phyloP scores from a whole-genome alignment of 108 stramenopile species.

The Seminavis robusta region DNA sequence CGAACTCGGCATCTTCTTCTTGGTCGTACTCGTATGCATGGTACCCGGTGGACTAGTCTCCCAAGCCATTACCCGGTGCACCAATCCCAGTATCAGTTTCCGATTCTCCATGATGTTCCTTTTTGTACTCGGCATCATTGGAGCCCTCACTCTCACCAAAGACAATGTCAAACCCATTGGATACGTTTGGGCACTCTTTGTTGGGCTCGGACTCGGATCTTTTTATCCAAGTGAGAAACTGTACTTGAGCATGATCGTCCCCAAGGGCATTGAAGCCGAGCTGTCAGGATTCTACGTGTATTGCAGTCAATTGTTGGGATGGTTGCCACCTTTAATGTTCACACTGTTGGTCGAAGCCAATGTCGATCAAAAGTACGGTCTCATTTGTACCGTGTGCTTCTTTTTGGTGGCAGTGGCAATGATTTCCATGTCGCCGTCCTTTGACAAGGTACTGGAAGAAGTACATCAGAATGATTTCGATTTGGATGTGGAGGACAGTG shows the following conservation, averaged over 20 bases:
- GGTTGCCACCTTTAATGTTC: conserved; percentile 72
- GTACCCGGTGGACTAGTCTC: too few relatives aligned
- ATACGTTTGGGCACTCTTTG: conserved; percentile 35
- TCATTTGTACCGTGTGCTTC: too few relatives aligned
- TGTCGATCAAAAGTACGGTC: too few relatives aligned
- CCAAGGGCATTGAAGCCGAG: conserved; percentile 54
- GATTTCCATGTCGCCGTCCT: too few relatives aligned
- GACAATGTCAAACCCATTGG: conserved; percentile 1
- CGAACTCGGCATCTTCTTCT: conserved; percentile 56
- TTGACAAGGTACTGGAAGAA: too few relatives aligned
- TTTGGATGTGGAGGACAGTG: too few relatives aligned
- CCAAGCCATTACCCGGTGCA: too few relatives aligned
- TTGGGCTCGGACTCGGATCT: conserved; percentile 44
- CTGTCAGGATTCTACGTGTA: conserved; percentile 43
- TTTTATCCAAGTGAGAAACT: conserved; percentile 64
- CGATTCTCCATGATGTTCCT: too few relatives aligned
- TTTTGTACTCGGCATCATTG: too few relatives aligned
- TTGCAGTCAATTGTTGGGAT: conserved; percentile 38
- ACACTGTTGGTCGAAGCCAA: conserved; percentile 66
- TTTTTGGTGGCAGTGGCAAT: too few relatives aligned
- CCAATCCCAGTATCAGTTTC: too few relatives aligned
- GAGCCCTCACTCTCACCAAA: not conserved
- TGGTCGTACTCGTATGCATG: conserved; percentile 25
- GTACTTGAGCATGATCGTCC: conserved; percentile 45
- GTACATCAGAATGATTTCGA: too few relatives aligned